Evolutionary conservation across 2,329 filamentous ascomycete species (phyloP).

Genomic region (Cercospora brassicicola): DNA sequence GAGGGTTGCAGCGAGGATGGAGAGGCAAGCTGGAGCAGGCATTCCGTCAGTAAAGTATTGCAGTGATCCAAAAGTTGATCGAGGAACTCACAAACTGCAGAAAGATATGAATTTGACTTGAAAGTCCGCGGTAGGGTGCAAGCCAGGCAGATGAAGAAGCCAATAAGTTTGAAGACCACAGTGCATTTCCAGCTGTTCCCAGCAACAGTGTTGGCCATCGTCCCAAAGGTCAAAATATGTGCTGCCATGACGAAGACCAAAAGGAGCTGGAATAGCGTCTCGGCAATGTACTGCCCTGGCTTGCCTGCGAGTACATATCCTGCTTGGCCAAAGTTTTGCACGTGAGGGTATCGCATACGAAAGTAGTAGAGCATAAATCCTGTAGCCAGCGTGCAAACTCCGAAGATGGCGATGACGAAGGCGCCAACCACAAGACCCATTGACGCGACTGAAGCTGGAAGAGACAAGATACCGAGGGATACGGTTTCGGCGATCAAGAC

Average conservation of each 20-base stretch:
- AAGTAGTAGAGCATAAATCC: conserved; percentile 62
- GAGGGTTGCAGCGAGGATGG: conserved; percentile 63
- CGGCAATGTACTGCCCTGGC: conserved; percentile 63
- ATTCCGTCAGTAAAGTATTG: conserved; percentile 4
- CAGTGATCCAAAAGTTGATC: not conserved
- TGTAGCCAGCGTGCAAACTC: conserved; percentile 60
- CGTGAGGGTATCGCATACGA: conserved; percentile 56
- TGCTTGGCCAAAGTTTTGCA: conserved; percentile 68
- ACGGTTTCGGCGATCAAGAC: conserved; percentile 60
- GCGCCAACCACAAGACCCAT: conserved; percentile 51
- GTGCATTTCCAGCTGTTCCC: conserved; percentile 60
- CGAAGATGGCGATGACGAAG: conserved; percentile 55
- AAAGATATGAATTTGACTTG: conserved; percentile 62
- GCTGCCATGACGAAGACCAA: conserved; percentile 57
- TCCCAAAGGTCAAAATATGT: conserved; percentile 69
- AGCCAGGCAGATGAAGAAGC: conserved; percentile 58
- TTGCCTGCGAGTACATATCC: conserved; percentile 62
- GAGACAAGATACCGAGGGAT: conserved; percentile 57
- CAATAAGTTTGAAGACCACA: conserved; percentile 59
- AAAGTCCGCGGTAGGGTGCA: conserved; percentile 63
- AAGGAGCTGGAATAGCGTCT: conserved; percentile 33
- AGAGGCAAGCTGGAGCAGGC: conserved; percentile 56
- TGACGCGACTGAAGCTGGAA: conserved; percentile 55
- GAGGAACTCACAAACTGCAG: conserved; percentile 54
- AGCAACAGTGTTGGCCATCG: conserved; percentile 67